Evolutionary conservation across 2,329 filamentous ascomycete species (phyloP), one percentile per base, ranked within the genome.

Genomic region (Metarhizium guizhouense): DNA sequence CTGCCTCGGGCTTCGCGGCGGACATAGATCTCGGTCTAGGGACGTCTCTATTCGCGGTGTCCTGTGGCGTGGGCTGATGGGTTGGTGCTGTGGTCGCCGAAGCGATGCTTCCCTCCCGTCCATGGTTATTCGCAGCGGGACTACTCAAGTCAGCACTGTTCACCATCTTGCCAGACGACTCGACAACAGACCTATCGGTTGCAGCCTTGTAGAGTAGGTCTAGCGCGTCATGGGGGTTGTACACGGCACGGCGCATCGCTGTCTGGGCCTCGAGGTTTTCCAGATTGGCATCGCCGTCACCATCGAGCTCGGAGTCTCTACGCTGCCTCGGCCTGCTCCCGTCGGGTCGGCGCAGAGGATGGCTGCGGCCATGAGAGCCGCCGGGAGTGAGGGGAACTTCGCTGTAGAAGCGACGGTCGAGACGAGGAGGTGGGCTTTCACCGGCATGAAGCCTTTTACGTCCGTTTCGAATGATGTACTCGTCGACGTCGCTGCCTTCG

Each of bases 191-290:
- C 77, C 77, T 82, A 67, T 85, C 80, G 45, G 83, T 86, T 34
- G 83, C 91, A 20, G 92, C 93, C 72, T 95, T 92, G 67, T 95
- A 95, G 16, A 97, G 79, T 56, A 96, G 77, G 69, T 96, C 91
- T 51, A 97, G 78, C 29, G 93, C 93, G 74, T 97, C 93, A 66
- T 96, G 92, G 3, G 90, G 91, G 40, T 91, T 92, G 70, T 92
- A 95, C 48, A 97, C 85, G 62, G 90, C 88, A 55, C 74, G 77
- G 36, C 83, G 74, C 83, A 86, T 85, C 56, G 86, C 81, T 8
- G 77, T 76, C 65, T 82, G 80, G 25, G 83, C 83, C 70, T 86
- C 83, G 6, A 83, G 71, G 63, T 86, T 86, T 67, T 86, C 82
- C 25, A 86, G 68, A 52, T 82, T 82, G 56, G 79, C 79, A 61